Conservation (phyloP, 1,284 basidiomycete genomes). For the Irpex sp. region DNA sequence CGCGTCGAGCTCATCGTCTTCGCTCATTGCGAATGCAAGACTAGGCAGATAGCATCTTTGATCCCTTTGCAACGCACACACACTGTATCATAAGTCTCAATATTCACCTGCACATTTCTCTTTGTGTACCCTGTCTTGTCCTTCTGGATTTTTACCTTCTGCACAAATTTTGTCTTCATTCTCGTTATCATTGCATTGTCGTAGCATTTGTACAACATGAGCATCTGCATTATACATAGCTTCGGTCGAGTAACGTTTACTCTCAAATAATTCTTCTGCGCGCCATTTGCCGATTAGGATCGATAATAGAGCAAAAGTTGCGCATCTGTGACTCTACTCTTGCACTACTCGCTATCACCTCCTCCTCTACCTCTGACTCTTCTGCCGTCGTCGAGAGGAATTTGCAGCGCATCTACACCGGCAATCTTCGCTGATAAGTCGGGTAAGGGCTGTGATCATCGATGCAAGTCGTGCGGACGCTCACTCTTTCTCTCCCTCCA, state of each 20-base stretch:
- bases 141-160: too few relatives aligned
- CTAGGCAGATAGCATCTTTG: neutral
- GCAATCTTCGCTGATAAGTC: neutral
- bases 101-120: too few relatives aligned
- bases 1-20: conserved; percentile 17
- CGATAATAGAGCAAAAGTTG: too few relatives aligned
- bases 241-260: neutral
- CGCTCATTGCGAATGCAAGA: neutral
- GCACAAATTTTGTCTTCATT: neutral
- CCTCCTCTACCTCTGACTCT: neutral
- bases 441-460: conserved; percentile 1
- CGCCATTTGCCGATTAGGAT: neutral
- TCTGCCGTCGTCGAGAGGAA: neutral
- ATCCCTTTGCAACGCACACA: neutral
- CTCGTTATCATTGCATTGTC: neutral
- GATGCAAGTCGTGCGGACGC: neutral
- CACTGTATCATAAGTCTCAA: neutral
- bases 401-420: neutral
- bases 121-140: too few relatives aligned
- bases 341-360: neutral
- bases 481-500: neutral
- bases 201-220: neutral
- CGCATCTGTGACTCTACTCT: too few relatives aligned
- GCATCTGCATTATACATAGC: neutral
- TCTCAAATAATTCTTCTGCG: neutral